A percentile compares a stretch with the other conserved stretches of the same genome.
phyloP scores from a whole-genome alignment of 2,329 filamentous ascomycete genomes.

The Stemphylium beticola region DNA sequence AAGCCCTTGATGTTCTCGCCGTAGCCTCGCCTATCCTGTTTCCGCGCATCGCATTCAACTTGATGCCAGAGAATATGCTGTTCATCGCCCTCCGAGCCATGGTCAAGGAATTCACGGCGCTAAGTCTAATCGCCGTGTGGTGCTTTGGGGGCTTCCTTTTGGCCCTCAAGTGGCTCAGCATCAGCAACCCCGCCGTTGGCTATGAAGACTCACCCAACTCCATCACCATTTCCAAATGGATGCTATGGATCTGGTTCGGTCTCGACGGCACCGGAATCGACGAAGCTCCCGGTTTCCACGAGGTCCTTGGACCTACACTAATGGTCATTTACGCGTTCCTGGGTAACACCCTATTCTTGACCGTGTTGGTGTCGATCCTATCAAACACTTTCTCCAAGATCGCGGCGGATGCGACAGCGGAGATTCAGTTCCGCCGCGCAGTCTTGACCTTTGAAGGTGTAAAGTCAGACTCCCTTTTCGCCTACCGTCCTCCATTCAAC shows the following conservation, averaged over 20 bases:
- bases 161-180: slow-evolving; percentile 77
- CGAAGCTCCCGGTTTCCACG: slow-evolving; percentile 72
- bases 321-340: slow-evolving; percentile 87
- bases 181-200: slow-evolving; percentile 42
- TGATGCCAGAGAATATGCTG: slow-evolving; percentile 83
- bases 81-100: slow-evolving; percentile 82
- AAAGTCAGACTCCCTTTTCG: slow-evolving; percentile 82
- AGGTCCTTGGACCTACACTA: slow-evolving; percentile 76
- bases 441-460: slow-evolving; percentile 86
- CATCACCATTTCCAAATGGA: slow-evolving; percentile 83
- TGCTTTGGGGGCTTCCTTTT: slow-evolving; percentile 84
- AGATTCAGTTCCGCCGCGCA: slow-evolving; percentile 81
- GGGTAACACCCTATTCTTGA: slow-evolving; percentile 87
- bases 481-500: slow-evolving; percentile 84
- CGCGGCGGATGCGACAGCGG: slow-evolving; percentile 76
- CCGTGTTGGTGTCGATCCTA: slow-evolving; percentile 85
- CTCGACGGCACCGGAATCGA: slow-evolving; percentile 71
- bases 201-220: slow-evolving; percentile 57
- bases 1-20: slow-evolving; percentile 79
- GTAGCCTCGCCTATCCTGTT: slow-evolving; percentile 79
- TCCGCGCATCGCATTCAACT: slow-evolving; percentile 79
- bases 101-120: slow-evolving; percentile 83
- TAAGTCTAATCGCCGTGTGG: slow-evolving; percentile 78
- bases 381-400: slow-evolving; percentile 84
- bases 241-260: slow-evolving; percentile 93